Conservation (phyloP, 257 asterid species). For the Paulownia fortunei region DNA sequence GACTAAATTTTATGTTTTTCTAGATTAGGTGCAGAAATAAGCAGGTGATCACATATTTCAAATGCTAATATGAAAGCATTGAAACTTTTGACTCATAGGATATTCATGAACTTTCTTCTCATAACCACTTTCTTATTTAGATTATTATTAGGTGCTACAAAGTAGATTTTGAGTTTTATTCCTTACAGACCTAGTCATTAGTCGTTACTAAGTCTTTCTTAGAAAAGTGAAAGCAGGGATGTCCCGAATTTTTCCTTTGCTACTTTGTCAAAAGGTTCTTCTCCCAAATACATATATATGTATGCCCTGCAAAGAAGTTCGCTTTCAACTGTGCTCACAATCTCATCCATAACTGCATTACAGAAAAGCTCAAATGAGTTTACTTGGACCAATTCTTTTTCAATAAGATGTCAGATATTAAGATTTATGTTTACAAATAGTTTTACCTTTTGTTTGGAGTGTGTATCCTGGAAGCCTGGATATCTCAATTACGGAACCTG, state of each 20-base stretch:
- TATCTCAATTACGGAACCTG: constrained; percentile 79
- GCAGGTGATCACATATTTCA: constrained; percentile 17
- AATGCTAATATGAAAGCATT: constrained; percentile 28
- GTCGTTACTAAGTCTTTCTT: constrained; percentile 34
- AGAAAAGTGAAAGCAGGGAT: constrained; percentile 59
- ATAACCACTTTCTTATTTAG: constrained; percentile 40
- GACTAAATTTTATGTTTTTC: background rate
- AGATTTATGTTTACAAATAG: background rate
- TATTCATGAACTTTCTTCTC: constrained; percentile 21
- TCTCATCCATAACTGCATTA: constrained; percentile 65
- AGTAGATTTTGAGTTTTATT: constrained; percentile 43
- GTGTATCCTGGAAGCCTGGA: constrained; percentile 74
- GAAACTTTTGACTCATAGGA: constrained; percentile 6
- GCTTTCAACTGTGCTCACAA: constrained; percentile 67
- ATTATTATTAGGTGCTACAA: constrained; percentile 38
- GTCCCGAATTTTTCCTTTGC: constrained; percentile 73
- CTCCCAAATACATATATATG: constrained; percentile 69
- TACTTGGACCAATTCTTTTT: background rate
- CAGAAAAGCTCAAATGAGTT: constrained; percentile 10
- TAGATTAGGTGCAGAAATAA: constrained; percentile 29
- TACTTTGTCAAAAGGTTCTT: constrained; percentile 79
- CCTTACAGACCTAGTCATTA: constrained; percentile 36
- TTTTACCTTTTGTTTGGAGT: constrained; percentile 74
- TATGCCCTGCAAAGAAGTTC: constrained; percentile 81
- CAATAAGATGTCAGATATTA: background rate